These are phyloP conservation scores for Penicillium soppii DNA, from an alignment of 495 filamentous ascomycete genomes.

Conservation along the genomic window DNA sequence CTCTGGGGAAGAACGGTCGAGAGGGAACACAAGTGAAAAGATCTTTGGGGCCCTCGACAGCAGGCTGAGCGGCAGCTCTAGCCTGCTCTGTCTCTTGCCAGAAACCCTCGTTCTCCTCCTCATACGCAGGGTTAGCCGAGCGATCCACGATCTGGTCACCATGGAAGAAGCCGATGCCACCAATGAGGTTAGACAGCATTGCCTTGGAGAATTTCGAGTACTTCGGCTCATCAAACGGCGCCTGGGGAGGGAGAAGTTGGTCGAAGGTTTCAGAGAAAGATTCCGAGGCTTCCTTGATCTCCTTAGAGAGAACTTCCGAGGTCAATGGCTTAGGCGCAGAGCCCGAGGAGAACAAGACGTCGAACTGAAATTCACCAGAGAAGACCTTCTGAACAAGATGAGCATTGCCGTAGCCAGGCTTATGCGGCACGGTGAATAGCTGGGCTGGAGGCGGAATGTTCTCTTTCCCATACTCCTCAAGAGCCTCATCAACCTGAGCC, in stretches of 20 bases:
- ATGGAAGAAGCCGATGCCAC: constrained; percentile 94
- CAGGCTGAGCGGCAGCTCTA: constrained; percentile 59
- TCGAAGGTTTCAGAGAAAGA: constrained; percentile 74
- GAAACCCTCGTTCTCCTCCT: constrained; percentile 95
- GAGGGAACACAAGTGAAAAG: constrained; percentile 94
- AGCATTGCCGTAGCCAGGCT: constrained; percentile 70
- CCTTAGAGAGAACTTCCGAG: constrained; percentile 65
- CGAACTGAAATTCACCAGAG: constrained; percentile 72
- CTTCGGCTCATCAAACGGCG: constrained; percentile 70
- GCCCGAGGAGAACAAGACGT: constrained; percentile 84
- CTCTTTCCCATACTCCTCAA: constrained; percentile 69
- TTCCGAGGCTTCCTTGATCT: constrained; percentile 63
- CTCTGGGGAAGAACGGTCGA: constrained; percentile 91
- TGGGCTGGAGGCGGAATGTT: constrained; percentile 79
- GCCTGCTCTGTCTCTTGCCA: constrained; percentile 89
- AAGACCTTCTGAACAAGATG: constrained; percentile 94
- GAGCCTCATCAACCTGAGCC: constrained; percentile 64
- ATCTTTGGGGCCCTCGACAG: constrained; percentile 78
- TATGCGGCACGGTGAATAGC: constrained; percentile 73
- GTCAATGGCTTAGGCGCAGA: constrained; percentile 62
- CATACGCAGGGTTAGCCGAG: constrained; percentile 85
- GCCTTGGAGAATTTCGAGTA: constrained; percentile 81
- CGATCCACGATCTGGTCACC: constrained; percentile 85
- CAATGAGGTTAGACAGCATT: constrained; percentile 91
- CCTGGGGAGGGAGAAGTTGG: constrained; percentile 67